Evolutionary conservation across 257 asterid species (phyloP), one percentile per base, ranked within the genome.

Genomic region (Penstemon newberryi): DNA sequence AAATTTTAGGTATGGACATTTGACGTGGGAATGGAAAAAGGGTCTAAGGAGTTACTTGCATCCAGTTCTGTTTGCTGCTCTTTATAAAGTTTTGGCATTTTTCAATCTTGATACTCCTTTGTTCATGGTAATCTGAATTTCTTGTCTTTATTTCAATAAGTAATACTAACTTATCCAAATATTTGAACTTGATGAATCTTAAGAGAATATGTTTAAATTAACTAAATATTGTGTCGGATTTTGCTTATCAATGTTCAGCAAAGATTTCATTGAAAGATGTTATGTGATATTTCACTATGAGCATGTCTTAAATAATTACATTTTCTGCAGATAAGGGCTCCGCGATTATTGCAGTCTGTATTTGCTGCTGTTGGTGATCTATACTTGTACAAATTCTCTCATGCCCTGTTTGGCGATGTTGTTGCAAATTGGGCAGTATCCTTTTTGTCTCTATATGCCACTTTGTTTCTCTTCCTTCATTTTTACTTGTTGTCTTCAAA

Each of bases 11-110:
- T 15, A 15, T 15, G 99, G 99, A 4, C 70, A 85, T 86, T 81
- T 86, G 78, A 83, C 91, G 0, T 86, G 89, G 91, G 91, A 86
- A 60, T 94, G 99, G 99, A 68, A 80, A 71, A 81, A 73, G 83
- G 97, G 98, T 43, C 80, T 92, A 61, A 82, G 98, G 83, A 86
- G 96, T 75, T 94, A 85, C 83, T 77, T 91, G 83, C 99, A 94
- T 78, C 97, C 99, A 11, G 56, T 84, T 37, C 65, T 94, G 64
- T 94, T 93, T 82, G 92, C 93, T 70, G 81, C 81, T 56, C 90
- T 91, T 47, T 94, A 94, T 78, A 87, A 87, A 94, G 78, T 78
- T 73, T 86, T 91, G 47, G 83, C 87, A 53, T 67, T 91, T 83
- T 73, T 87, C 56, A 73, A 43, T 58, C 91, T 94, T 53, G 97